Base-by-base conservation (phyloP, 2,329 filamentous ascomycete genomes). In the Venturia asperata region DNA sequence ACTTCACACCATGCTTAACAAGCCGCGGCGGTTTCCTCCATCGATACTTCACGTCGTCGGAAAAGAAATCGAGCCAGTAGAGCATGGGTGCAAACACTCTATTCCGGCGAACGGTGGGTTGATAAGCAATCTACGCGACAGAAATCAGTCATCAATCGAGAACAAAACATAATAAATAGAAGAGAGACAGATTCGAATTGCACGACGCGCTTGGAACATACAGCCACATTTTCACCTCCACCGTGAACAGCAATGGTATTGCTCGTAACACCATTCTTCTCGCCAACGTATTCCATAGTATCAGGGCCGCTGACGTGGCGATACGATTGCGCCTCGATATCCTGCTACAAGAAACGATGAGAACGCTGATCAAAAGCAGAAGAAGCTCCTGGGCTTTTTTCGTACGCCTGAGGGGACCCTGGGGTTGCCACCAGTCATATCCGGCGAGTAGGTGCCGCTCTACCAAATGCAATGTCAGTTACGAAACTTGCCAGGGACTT, bases 1-100 rank as follows among this genome's bases (percentile, higher is more conserved):
- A 37, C 10, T 58, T 58, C 30, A 58, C 5, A 19, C 52, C 52
- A 6, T 10, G 27, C 24, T 58, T 58, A 3, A 58, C 52, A 19
- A 58, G 52, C 7, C 52, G 52, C 1, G 52, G 52, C 5, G 52
- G 30, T n/a, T 30, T 34, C 19, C 24, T 58, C 52, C 52, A 58
- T 5, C 52, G 52, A 11, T 30, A 58, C 9, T 34, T 58, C 5
- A 58, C 52, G 15, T 58, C 52, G 30, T 34, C 27, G 15, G 52
- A 34, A 30, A 58, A 58, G 30, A n/a, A 37, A n/a, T 58, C 52
- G 15, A 58, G 52, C 52, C 52, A 58, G 52, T 58, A 58, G 27
- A 58, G 52, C 6, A 37, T 4, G 0, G 52, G 52, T 19, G 52
- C 52, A 10, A 58, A 9, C 5, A 58, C 52, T 2, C 52, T 11